Base-by-base conservation (phyloP, 2,329 filamentous ascomycete species). In the Leptosphaerulina australis region DNA sequence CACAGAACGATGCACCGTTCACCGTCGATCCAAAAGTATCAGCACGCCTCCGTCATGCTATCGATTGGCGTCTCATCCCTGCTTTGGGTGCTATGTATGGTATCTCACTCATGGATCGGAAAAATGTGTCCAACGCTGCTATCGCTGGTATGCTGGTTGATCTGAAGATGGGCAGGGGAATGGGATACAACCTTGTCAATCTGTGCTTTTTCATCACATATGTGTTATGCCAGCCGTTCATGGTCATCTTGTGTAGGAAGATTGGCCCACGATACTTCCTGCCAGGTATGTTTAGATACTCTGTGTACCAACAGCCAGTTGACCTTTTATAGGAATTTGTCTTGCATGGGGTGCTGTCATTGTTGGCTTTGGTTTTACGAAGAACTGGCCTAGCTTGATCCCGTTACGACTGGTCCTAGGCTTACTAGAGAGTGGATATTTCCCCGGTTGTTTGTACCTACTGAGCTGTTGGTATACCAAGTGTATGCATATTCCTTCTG, bases 131-230 rank as follows among this genome's bases (percentile, higher is more conserved):
- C 14, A 65, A 63, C 26, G 63, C 63, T 10, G 62, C 61, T 18
- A 60, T 66, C 14, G 61, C 63, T n/a, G 63, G 63, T 10, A 64
- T 66, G 61, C 43, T 58, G 12, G 46, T 28, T 1, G 62, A 66
- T 22, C 47, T 66, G 6, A 47, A 49, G 14, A 59, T 66, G 58
- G 22, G 35, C 5, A 44, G 49, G 12, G 63, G 62, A 1, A 43
- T 47, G 26, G 53, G 53, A 0, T 66, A 64, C 43, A 63, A 60
- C 14, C 48, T 66, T 3, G 58, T 66, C 46, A 64, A 62, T 18
- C 44, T 64, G 24, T 60, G 58, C 44, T 66, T 66, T 47, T 66
- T 66, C 40, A 64, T 63, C 40, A 63, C 63, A 7, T 64, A 66
- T 24, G 57, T 64, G 24, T 51, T 63, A 12, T 58, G 50, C 28